Percentiles rank a stretch among this genome's conserved stretches.
phyloP scores from a whole-genome alignment of 768 basidiomycete species.

The Epithele typhae region DNA sequence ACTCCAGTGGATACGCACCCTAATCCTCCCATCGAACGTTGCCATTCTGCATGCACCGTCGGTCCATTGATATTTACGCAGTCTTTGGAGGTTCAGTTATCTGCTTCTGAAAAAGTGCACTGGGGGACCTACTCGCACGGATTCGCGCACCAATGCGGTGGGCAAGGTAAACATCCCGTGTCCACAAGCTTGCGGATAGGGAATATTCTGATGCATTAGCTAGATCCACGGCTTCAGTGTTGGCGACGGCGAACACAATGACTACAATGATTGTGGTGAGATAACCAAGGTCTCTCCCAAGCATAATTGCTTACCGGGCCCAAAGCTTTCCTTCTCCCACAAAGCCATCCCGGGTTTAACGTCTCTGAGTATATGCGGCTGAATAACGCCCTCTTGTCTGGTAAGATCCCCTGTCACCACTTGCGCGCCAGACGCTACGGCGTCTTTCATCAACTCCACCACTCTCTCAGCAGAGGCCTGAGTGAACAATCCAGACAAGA shows the following conservation, averaged over 20 bases:
- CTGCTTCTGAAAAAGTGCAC: background rate
- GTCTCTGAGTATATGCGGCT: constrained; percentile 48
- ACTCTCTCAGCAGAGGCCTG: constrained; percentile 43
- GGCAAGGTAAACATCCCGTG: constrained; percentile 38
- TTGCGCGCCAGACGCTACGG: constrained; percentile 39
- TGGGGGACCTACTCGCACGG: constrained; percentile 37
- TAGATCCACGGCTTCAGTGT: constrained; percentile 52
- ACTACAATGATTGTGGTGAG: too few relatives aligned
- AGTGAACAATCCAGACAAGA: constrained; percentile 39
- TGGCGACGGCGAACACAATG: constrained; percentile 39
- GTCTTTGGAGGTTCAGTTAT: constrained; percentile 29
- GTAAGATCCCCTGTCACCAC: constrained; percentile 41
- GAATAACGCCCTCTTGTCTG: constrained; percentile 37
- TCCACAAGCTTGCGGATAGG: constrained; percentile 50
- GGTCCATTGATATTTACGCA: constrained; percentile 52
- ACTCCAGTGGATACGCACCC: constrained; percentile 29
- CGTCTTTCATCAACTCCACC: constrained; percentile 40
- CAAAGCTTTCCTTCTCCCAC: constrained; percentile 61
- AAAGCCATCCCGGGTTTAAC: constrained; percentile 46
- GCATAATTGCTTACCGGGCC: constrained; percentile 41
- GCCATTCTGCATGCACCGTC: constrained; percentile 42
- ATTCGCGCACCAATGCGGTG: constrained; percentile 44
- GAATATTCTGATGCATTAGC: constrained; percentile 54
- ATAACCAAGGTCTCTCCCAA: too few relatives aligned
- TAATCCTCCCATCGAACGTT: constrained; percentile 37